Percentiles rank a stretch among this genome's conserved stretches.
Evolutionary conservation across 2,329 filamentous ascomycete species (phyloP).

Genomic region (Davidsoniella virescens): DNA sequence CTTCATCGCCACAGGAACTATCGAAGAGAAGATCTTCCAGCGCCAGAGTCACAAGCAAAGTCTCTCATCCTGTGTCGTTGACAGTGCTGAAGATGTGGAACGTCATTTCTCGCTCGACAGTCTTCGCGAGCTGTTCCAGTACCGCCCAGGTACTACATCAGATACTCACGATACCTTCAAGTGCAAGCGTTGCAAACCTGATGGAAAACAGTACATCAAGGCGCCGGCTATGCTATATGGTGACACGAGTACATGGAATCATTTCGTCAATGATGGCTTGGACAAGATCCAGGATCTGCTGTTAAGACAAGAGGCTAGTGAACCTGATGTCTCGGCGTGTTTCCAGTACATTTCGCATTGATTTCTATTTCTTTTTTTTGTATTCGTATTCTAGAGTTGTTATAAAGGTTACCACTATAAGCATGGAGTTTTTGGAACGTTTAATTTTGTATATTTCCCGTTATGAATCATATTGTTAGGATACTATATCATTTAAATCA

Average conservation of each 20-base stretch:
- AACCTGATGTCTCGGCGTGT: conserved; percentile 74
- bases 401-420: neutral
- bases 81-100: conserved; percentile 92
- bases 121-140: conserved; percentile 85
- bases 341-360: conserved; percentile 96
- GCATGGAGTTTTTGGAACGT: neutral
- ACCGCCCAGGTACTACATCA: conserved; percentile 65
- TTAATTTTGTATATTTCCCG: neutral
- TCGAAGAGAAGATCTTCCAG: conserved; percentile 99
- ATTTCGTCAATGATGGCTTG: conserved; percentile 63
- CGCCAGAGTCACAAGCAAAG: conserved; percentile 97
- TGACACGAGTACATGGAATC: conserved; percentile 98
- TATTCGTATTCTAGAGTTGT: neutral
- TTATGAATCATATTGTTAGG: neutral
- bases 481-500: too few relatives aligned
- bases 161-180: conserved; percentile 99
- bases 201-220: conserved; percentile 76
- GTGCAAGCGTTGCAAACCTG: conserved; percentile 82
- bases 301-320: conserved; percentile 66
- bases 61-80: conserved; percentile 87
- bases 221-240: conserved; percentile 91
- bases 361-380: conserved; percentile 4
- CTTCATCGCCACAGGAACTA: conserved; percentile 96
- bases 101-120: conserved; percentile 88
- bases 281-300: conserved; percentile 83